phyloP scores from a whole-genome alignment of 176 grass and related monocot species.

The Phoenix roebelenii region DNA sequence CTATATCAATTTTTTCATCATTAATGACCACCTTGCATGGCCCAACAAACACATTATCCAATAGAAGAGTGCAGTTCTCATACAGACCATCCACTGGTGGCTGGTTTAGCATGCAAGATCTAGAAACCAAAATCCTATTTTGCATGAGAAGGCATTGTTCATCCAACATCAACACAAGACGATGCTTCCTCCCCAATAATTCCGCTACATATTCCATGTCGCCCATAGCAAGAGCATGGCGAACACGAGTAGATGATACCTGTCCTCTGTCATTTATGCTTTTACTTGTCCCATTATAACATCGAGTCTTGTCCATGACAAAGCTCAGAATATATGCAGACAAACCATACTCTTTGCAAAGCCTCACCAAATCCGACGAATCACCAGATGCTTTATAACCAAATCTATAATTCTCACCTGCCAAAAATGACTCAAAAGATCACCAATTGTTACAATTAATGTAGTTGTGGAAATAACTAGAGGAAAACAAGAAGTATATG shows the following conservation, averaged over 20 bases:
- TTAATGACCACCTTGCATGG: slow-evolving; percentile 42
- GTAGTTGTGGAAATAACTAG: slow-evolving; percentile 1
- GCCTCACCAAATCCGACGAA: slow-evolving; percentile 37
- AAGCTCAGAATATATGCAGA: slow-evolving; percentile 34
- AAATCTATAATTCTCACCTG: slow-evolving; percentile 97
- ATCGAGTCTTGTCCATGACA: slow-evolving; percentile 29
- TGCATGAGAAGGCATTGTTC: slow-evolving; percentile 24
- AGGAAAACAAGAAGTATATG: slow-evolving; percentile 15
- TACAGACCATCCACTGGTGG: slow-evolving; percentile 46
- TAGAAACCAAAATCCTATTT: slow-evolving; percentile 30
- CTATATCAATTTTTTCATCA: slow-evolving; percentile 26
- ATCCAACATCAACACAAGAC: slow-evolving; percentile 47
- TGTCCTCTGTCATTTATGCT: too few relatives aligned
- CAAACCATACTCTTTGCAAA: slow-evolving; percentile 42
- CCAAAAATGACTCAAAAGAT: slow-evolving; percentile 22
- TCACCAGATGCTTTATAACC: slow-evolving; percentile 98
- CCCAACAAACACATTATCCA: slow-evolving; percentile 30
- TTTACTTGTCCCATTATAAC: too few relatives aligned
- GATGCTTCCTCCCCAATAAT: slow-evolving; percentile 78
- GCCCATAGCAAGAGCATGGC: slow-evolving; percentile 46
- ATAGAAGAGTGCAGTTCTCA: slow-evolving; percentile 35
- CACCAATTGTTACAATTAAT: neutral
- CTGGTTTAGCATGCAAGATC: slow-evolving; percentile 64
- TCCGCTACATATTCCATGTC: slow-evolving; percentile 57
- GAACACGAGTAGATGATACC: slow-evolving; percentile 17